Base-by-base conservation (phyloP, 768 basidiomycete genomes). In the Phylloporus sp. region DNA sequence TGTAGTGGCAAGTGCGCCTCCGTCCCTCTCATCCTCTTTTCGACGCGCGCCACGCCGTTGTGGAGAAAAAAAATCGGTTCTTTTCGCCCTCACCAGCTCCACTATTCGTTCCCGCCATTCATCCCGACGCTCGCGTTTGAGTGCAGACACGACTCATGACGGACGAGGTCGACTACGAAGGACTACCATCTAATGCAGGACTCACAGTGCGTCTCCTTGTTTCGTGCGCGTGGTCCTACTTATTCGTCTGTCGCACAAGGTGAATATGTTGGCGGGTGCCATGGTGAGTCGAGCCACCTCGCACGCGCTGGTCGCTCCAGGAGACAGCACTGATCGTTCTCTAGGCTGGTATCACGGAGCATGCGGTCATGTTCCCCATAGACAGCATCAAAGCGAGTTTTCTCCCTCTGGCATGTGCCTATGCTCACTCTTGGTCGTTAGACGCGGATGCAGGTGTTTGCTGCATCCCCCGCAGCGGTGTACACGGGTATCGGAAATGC, bases 381-480 rank as follows among this genome's bases (percentile, higher is more conserved):
- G 97, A 99, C 74, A 95, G 92, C 64, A 97, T 99, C 68, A 99
- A 99, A 80, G 97, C 91, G 52, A 53, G 85, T 72, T 11, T 41
- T 13, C 53, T 45, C 29, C 41, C 48, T 23, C 42, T 23, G 31
- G 23, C 5, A n/a, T 29, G 23, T 36, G 38, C 35, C n/a, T 15
- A 18, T 44, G 36, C 52, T 59, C 48, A 54, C 31, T 8, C 15
- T 28, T 35, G 22, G 39, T 27, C 43, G 15, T 18, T 23, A 99
- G 97, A 98, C 97, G 41, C 91, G 97, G 65, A 99, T 99, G 97
- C 97, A 99, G 76, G 93, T 99, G 45, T 89, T 95, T 62, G 82
- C 91, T 35, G 77, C 91, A 9, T 88, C 88, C 13, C 90, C 88
- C 6, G 83, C 85, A 8, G 91, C 89, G 11, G 80, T 92, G 23